Percentiles rank a stretch among this genome's conserved stretches.
These are phyloP conservation scores for Epicoccum sorghinum DNA, from an alignment of 2,329 filamentous ascomycete genomes.

Conservation along the genomic window DNA sequence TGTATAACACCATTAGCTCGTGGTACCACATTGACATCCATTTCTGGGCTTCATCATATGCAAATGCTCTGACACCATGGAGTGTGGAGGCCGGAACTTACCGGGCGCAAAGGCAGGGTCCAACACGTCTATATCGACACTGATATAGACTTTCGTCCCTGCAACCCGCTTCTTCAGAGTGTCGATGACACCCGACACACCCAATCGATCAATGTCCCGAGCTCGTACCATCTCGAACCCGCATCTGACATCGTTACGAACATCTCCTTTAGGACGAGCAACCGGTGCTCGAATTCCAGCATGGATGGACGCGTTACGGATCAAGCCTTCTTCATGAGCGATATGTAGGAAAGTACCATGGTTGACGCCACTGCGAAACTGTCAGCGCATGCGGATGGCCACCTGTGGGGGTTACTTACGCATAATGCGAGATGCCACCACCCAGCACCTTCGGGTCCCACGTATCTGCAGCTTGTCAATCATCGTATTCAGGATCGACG, in stretches of 20 bases:
- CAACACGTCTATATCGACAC: constrained; percentile 63
- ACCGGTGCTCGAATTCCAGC: constrained; percentile 66
- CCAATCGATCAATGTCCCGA: constrained; percentile 59
- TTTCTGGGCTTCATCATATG: not conserved
- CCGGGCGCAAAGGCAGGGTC: constrained; percentile 63
- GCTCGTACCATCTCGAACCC: constrained; percentile 65
- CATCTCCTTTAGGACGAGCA: constrained; percentile 55
- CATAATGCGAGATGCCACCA: constrained; percentile 65
- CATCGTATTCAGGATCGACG: not conserved
- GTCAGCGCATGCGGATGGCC: not conserved
- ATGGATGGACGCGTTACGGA: constrained; percentile 65
- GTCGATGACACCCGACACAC: constrained; percentile 55
- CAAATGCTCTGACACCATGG: not conserved
- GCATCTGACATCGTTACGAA: constrained; percentile 63
- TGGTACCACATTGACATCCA: not conserved
- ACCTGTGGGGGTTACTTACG: constrained; percentile 47
- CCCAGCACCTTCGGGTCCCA: constrained; percentile 63
- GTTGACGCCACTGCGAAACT: constrained; percentile 54
- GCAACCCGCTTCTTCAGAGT: constrained; percentile 58
- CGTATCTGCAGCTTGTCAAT: constrained; percentile 51
- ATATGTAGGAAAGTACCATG: constrained; percentile 69
- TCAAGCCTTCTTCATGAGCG: constrained; percentile 66
- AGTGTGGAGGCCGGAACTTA: constrained; percentile 29
- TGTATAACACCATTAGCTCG: constrained; percentile 8
- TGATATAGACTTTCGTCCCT: constrained; percentile 61